Evolutionary conservation across 352 stramenopile genomes (phyloP), one percentile per base, ranked within the genome.

Genomic region (Phytophthora pinifolia): DNA sequence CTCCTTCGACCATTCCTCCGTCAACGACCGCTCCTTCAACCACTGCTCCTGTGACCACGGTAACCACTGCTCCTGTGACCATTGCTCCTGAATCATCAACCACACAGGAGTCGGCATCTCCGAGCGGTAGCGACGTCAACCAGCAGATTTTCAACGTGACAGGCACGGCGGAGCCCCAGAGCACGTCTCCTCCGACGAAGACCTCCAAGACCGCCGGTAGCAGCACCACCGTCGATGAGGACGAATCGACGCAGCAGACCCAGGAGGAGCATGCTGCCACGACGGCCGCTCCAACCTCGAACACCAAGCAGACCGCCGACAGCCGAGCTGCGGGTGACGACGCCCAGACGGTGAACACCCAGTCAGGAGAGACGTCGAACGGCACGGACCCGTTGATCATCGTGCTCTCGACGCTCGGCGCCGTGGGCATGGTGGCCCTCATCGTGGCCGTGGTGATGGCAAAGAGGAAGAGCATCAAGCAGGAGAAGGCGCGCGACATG

Each of bases 361-460:
- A 66, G 31, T 46, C 65, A 4, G 6, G 9, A 1, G 44, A 39
- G 9, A 25, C 42, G 0, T 67, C 42, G 0, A 48, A 9, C n/a
- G 42, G 34, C 31, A 75, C 69, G 0, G 61, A 72, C 30, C 45
- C 51, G n/a, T 36, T 66, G 15, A 60, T 83, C 39, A 69, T 67
- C 20, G 36, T 37, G 12, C 54, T 73, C 5, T 65, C 65, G 2
- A 43, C 54, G 18, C 14, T 65, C 13, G 65, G 59, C 22, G 59
- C 34, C 25, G 37, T 73, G 3, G 65, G 52, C 17, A n/a, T 62
- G 2, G 54, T 73, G 17, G 59, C 65, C 1, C 54, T 69, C 13
- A 58, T 73, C 45, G 59, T 59, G 12, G 33, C 63, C 6, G 47
- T 73, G 22, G 54, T 70, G 27, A 46, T 63, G 8, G 59, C 45